Base-by-base conservation (phyloP, 148 eudicot species). In the Camellia sinensis region DNA sequence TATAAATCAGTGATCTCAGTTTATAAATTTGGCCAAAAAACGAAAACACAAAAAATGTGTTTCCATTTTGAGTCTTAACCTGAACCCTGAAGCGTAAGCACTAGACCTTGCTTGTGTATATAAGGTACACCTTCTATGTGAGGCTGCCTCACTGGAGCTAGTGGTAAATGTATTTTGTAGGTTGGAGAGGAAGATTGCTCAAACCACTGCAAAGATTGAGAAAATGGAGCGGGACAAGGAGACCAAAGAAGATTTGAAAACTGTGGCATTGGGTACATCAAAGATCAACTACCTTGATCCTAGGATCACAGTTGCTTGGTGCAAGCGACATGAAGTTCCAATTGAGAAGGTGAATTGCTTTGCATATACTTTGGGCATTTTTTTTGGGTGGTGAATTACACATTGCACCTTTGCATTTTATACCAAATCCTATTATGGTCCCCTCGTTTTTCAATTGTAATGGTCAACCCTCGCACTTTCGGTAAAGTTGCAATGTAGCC, bases 281-380 rank as follows among this genome's bases (percentile, higher is more conserved):
- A 97, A 92, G 86, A 94, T 97, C 77, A 97, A 97, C 83, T 97
- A 97, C 74, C 94, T 91, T 73, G 99, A 97, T 81, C 99, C 99
- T 18, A 87, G 98, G 82, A 97, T 97, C 79, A 90, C 99, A 19
- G 99, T 97, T 70, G 99, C 99, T 61, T 96, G 99, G 99, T 96
- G 99, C 87, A 96, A 96, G 83, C 87, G 99, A 84, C 87, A 87
- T 15, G 99, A 96, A 84, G 99, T 96, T 78, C 99, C 99, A 56
- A 93, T 96, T 56, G 99, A 96, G 82, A 96, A 96, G 93, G 99
- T 96, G 82, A 83, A 69, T 41, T 13, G 7, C 46, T 50, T 54
- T 48, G 65, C 53, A 41, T 60, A 29, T 41, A 60, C 22, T n/a
- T n/a, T 29, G 37, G 37, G 37, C 37, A 29, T 29, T 29, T 29